Conservation (phyloP, 768 basidiomycete species). For the Tulasnella sp. region DNA sequence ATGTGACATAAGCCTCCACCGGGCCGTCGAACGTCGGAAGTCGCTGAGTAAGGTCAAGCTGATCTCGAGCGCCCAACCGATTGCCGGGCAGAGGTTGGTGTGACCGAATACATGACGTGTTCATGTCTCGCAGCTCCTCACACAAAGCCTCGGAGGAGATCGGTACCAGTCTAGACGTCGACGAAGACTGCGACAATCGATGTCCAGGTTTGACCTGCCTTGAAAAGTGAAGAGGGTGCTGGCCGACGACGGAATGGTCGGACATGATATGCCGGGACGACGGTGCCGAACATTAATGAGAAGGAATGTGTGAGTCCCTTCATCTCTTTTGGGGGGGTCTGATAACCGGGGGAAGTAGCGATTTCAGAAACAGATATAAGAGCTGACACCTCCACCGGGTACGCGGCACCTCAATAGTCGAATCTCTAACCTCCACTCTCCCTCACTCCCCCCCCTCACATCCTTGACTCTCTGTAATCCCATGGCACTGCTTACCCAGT, state of each 20-base stretch:
- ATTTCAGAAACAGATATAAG: neutral
- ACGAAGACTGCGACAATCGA: too few species aligned
- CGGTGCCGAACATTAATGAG: neutral
- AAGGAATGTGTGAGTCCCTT: constrained; percentile 7
- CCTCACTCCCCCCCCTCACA: neutral
- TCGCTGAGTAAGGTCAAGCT: neutral
- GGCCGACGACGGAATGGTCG: neutral
- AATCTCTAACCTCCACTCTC: constrained; percentile 6
- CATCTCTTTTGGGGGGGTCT: neutral
- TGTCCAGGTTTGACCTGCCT: neutral
- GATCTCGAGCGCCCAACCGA: neutral
- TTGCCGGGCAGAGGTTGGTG: neutral
- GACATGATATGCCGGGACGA: neutral
- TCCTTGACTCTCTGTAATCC: neutral
- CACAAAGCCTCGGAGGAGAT: neutral
- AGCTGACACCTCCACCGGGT: constrained; percentile 3
- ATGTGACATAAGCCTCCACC: constrained; percentile 2
- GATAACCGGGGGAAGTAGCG: neutral
- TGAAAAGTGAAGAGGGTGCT: neutral
- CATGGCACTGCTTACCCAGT: neutral
- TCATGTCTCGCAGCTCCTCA: neutral
- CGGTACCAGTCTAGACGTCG: neutral
- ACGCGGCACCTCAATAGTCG: neutral
- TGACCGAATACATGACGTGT: neutral
- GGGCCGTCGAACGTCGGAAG: neutral